Percentiles rank a stretch among this genome's conserved stretches.
Evolutionary conservation across 176 grass and related monocot species (phyloP).

Genomic region (Avena eriantha): DNA sequence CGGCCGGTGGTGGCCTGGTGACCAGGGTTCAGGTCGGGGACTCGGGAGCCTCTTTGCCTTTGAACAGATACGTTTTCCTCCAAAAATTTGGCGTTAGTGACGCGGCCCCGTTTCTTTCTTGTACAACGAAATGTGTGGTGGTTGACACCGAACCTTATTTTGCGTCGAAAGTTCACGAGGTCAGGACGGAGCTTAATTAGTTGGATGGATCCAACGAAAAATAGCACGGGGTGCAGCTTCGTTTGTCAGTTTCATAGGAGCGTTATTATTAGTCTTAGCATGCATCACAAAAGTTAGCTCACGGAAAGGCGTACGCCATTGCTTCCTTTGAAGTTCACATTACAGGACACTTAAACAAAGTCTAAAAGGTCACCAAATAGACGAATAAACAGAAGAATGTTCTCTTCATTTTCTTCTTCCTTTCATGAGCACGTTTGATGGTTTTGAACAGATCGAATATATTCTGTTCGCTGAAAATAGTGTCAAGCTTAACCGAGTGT

Average conservation of each 20-base stretch:
- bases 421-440: neutral
- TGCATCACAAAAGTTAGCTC: conserved; percentile 50
- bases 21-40: too few relatives aligned
- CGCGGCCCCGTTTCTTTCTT: neutral
- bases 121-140: neutral
- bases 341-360: conserved; percentile 35
- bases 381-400: conserved; percentile 16
- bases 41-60: too few relatives aligned
- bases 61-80: too few relatives aligned
- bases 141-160: neutral
- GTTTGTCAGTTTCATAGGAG: conserved; percentile 52
- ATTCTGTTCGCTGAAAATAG: neutral
- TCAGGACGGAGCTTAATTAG: conserved; percentile 20
- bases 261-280: conserved; percentile 39
- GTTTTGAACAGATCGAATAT: neutral
- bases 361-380: conserved; percentile 24
- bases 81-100: neutral
- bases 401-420: neutral
- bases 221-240: conserved; percentile 46
- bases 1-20: too few relatives aligned
- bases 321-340: conserved; percentile 47
- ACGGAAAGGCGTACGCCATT: conserved; percentile 39
- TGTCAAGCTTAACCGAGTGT: neutral
- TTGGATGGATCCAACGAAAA: conserved; percentile 52
- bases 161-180: neutral